Base-by-base conservation (phyloP, 345 rosid genomes). In the Conringia planisiliqua region DNA sequence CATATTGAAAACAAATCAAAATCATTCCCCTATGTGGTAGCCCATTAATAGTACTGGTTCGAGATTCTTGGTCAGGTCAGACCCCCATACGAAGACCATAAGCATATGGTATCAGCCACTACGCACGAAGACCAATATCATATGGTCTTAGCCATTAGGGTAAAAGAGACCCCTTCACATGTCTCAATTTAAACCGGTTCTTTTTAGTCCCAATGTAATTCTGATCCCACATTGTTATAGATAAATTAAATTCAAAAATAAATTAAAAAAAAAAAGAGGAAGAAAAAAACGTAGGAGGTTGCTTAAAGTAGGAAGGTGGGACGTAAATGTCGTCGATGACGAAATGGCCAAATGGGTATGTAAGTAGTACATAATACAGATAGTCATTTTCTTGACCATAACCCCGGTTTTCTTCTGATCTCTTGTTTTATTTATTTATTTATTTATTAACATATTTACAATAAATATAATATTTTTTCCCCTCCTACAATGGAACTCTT, bases 221-320 rank as follows among this genome's bases (percentile, higher is more conserved):
- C 1, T 27, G 26, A 46, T 22, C 58, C 47, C 27, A 59, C 26
- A 30, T 18, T 33, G 0, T n/a, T 55, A 16, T 17, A 8, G 7
- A 65, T 4, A 55, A 7, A 33, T 22, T 16, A 58, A 10, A 33
- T 33, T 16, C 3, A 4, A 17, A 33, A 17, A 4, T 22, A 40
- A 43, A 32, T 4, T 12, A 12, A 24, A 57, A 33, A 14, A 55
- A 39, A 42, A 3, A 42, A 5, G 26, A 9, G 4, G 51, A 74
- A 27, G 58, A 18, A 18, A 55, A 58, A 76, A 77, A 70, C 80
- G 76, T 77, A 70, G 72, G 80, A 77, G 43, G 72, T 70, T 77
- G 76, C 80, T 77, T 64, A 64, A 77, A 77, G 62, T 22, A 58
- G 76, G 66, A 70, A n/a, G 43, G 71, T 63, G 30, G 80, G 65